Evolutionary conservation across 495 filamentous ascomycete species (phyloP).

Genomic region (Pseudevernia furfuracea): DNA sequence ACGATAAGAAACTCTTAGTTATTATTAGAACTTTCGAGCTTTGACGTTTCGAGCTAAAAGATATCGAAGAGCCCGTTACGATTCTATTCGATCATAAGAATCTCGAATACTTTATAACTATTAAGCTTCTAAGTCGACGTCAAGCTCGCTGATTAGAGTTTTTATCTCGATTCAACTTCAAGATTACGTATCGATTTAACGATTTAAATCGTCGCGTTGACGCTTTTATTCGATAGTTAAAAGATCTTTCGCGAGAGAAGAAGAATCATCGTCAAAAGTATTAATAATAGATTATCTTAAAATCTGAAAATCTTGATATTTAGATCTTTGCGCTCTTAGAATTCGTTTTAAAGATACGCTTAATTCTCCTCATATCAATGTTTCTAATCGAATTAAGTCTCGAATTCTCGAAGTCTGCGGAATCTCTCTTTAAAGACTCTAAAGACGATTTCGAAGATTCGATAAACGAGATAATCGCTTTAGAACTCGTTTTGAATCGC

Average conservation of each 20-base stretch:
- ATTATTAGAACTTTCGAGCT: conserved; percentile 27
- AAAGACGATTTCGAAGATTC: too few relatives aligned
- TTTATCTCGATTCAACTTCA: conserved; percentile 31
- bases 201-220: conserved; percentile 17
- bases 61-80: conserved; percentile 1
- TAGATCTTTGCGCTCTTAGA: too few relatives aligned
- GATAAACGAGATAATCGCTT: too few relatives aligned
- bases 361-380: too few relatives aligned
- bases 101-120: conserved; percentile 27
- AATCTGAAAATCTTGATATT: background rate
- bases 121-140: conserved; percentile 24
- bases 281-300: conserved; percentile 4
- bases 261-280: background rate
- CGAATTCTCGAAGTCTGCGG: too few relatives aligned
- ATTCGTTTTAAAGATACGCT: too few relatives aligned
- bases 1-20: conserved; percentile 27
- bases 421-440: too few relatives aligned
- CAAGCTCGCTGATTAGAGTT: conserved; percentile 25
- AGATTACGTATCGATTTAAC: conserved; percentile 25
- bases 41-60: conserved; percentile 24
- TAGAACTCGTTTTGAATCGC: too few relatives aligned
- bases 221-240: conserved; percentile 1
- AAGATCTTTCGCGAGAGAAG: background rate
- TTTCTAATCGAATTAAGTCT: too few relatives aligned
- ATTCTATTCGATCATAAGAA: conserved; percentile 27